Conservation (phyloP, 306 rosid genomes). For the Sicyos baderoa region DNA sequence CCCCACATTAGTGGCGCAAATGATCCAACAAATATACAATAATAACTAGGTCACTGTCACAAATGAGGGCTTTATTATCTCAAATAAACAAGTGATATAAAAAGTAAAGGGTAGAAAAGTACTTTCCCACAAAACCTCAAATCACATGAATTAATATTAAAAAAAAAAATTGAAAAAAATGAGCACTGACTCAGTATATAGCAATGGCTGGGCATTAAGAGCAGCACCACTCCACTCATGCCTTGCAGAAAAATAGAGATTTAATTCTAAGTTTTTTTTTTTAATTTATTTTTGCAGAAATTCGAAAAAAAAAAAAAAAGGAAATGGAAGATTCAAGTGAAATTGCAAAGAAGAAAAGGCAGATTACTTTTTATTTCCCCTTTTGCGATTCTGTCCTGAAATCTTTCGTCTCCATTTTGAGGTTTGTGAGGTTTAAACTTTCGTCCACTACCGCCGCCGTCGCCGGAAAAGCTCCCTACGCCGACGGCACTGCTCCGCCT, state of each 20-base stretch:
- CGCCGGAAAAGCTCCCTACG: not conserved
- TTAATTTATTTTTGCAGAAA: not conserved
- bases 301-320: no score
- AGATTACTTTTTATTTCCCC: not conserved
- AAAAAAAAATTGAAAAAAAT: no score
- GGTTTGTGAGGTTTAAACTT: not conserved
- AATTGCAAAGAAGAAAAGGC: not conserved
- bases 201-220: not conserved
- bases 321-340: not conserved
- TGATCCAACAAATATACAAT: no score
- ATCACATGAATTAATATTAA: not conserved
- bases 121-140: not conserved
- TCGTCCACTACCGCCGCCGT: not conserved
- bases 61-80: not conserved
- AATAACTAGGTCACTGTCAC: no score
- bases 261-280: not conserved
- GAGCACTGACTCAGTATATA: not conserved
- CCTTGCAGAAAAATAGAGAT: not conserved
- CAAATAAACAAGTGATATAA: not conserved
- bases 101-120: not conserved
- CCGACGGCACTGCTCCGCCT: not conserved
- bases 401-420: not conserved
- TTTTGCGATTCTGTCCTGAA: not conserved
- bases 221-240: not conserved
- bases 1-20: no score